Evolutionary conservation across 169 alveolate genomes (phyloP).

Genomic region (Babesia bigemina): DNA sequence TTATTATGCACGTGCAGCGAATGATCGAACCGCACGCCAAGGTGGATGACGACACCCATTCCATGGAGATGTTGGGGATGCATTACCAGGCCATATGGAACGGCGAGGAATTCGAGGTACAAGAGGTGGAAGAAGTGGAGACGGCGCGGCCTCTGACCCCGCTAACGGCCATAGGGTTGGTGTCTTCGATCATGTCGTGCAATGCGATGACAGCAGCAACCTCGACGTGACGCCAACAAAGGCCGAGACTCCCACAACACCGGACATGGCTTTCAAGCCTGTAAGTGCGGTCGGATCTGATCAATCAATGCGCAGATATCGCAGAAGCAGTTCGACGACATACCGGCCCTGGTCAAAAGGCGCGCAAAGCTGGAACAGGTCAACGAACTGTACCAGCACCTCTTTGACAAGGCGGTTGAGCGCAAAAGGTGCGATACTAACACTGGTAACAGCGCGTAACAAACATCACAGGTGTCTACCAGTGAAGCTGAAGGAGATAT

Average conservation of each 20-base stretch:
- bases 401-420: slow-evolving; percentile 71
- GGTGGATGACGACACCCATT: slow-evolving; percentile 24
- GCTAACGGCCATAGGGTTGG: slow-evolving; percentile 15
- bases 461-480: slow-evolving; percentile 53
- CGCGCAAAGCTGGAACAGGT: slow-evolving; percentile 75
- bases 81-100: slow-evolving; percentile 17
- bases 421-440: slow-evolving; percentile 52
- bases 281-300: slow-evolving; percentile 1
- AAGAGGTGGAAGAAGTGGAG: slow-evolving; percentile 3
- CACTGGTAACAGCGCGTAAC: background rate
- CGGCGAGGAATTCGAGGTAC: slow-evolving; percentile 1
- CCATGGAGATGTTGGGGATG: slow-evolving; percentile 17
- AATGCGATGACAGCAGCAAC: slow-evolving; percentile 1
- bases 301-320: slow-evolving; percentile 30
- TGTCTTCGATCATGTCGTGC: background rate
- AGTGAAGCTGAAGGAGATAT: slow-evolving; percentile 46
- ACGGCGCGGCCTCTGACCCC: background rate
- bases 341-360: slow-evolving; percentile 73
- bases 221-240: slow-evolving; percentile 22
- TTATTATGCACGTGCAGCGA: background rate
- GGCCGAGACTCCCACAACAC: slow-evolving; percentile 8
- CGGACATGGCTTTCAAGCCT: slow-evolving; percentile 38
- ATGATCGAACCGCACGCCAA: slow-evolving; percentile 9
- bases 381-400: slow-evolving; percentile 59
- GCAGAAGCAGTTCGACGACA: slow-evolving; percentile 67